These are phyloP conservation scores for Mycena latifolia DNA, from an alignment of 768 basidiomycete species.

Conservation along the genomic window DNA sequence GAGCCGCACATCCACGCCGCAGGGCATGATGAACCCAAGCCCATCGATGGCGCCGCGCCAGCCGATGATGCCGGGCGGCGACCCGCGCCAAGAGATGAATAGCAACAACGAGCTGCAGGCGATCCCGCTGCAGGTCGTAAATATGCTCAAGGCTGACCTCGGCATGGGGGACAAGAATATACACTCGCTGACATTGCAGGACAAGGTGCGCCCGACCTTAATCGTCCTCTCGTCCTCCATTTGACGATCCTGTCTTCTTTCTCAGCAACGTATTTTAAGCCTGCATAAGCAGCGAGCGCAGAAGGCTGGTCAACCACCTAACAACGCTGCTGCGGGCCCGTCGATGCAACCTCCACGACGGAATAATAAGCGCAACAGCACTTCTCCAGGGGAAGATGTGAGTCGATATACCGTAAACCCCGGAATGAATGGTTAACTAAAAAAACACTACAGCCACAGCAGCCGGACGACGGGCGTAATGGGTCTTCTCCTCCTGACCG, in stretches of 20 bases:
- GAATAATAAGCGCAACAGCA: conserved; percentile 66
- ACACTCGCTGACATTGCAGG: conserved; percentile 54
- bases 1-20: conserved; percentile 70
- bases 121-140: conserved; percentile 52
- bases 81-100: conserved; percentile 30
- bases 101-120: conserved; percentile 56
- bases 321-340: conserved; percentile 57
- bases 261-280: conserved; percentile 52
- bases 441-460: conserved; percentile 46
- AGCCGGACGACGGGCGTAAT: conserved; percentile 54
- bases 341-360: conserved; percentile 50
- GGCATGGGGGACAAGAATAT: conserved; percentile 62
- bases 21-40: conserved; percentile 65
- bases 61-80: conserved; percentile 38
- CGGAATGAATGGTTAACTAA: conserved; percentile 10
- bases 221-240: conserved; percentile 32
- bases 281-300: conserved; percentile 41
- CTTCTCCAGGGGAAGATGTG: conserved; percentile 74
- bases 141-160: conserved; percentile 54
- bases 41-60: conserved; percentile 67
- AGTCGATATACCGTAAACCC: conserved; percentile 26
- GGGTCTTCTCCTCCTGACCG: conserved; percentile 70
- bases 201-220: conserved; percentile 64
- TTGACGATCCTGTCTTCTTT: conserved; percentile 19
- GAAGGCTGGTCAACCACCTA: conserved; percentile 46